Percentiles rank a stretch among this genome's conserved stretches.
Evolutionary conservation across 345 rosid genomes (phyloP).

Genomic region (Populus ilicifolia): DNA sequence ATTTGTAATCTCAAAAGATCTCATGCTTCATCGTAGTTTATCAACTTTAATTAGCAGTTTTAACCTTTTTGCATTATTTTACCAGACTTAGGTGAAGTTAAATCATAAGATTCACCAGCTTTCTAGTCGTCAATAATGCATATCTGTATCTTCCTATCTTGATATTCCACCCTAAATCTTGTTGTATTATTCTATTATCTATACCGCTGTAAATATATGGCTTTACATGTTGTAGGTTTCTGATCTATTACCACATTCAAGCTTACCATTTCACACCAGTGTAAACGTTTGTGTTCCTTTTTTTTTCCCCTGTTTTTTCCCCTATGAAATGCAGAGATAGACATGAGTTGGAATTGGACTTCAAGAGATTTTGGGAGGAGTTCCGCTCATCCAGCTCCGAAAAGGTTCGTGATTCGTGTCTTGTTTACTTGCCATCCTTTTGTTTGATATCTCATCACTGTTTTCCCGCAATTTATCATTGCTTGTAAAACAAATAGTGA

Average conservation of each 20-base stretch:
- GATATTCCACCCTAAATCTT: neutral
- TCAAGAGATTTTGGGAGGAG: slow-evolving; percentile 98
- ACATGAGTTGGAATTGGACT: slow-evolving; percentile 95
- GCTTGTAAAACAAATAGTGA: neutral
- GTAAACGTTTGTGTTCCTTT: neutral
- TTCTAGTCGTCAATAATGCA: neutral
- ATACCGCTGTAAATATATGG: neutral
- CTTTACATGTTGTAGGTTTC: neutral
- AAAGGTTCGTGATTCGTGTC: slow-evolving; percentile 46
- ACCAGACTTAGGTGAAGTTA: neutral
- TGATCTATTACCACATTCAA: neutral
- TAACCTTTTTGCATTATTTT: neutral
- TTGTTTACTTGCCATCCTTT: slow-evolving; percentile 1
- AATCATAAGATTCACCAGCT: neutral
- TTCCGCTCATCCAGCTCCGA: slow-evolving; percentile 97
- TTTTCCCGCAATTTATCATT: neutral
- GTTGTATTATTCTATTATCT: neutral
- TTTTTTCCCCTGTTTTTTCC: neutral
- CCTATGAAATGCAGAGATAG: slow-evolving; percentile 49
- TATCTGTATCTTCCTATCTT: neutral
- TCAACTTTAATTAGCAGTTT: neutral
- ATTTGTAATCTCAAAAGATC: neutral
- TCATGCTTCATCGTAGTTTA: neutral
- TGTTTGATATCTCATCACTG: neutral
- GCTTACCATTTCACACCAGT: neutral